Evolutionary conservation across 2,329 filamentous ascomycete genomes (phyloP).

Genomic region (Fonsecaea monophora): DNA sequence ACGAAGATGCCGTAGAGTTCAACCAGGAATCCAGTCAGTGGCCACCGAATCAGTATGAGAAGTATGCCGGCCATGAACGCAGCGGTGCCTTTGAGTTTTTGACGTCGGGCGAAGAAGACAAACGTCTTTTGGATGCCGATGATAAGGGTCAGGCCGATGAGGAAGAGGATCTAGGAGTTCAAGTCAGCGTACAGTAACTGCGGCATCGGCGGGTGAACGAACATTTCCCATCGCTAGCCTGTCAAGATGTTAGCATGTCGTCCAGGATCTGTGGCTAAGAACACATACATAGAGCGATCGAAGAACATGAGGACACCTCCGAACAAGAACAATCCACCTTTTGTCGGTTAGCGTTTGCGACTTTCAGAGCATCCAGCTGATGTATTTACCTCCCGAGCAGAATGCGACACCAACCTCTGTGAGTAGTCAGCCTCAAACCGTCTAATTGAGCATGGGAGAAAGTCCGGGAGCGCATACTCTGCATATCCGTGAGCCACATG

Average conservation of each 20-base stretch:
- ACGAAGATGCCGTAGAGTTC: conserved; percentile 93
- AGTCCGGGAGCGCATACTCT: conserved; percentile 69
- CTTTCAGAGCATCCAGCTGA: conserved; percentile 3
- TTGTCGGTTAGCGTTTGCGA: conserved; percentile 26
- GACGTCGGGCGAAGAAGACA: conserved; percentile 89
- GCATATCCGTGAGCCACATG: conserved; percentile 95
- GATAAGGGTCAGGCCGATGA: conserved; percentile 93
- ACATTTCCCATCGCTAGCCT: conserved; percentile 98
- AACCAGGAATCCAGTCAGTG: conserved; percentile 85
- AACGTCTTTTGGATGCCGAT: conserved; percentile 91
- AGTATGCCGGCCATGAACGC: conserved; percentile 84
- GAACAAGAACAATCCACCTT: conserved; percentile 93
- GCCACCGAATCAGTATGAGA: conserved; percentile 89
- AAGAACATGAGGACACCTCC: conserved; percentile 97
- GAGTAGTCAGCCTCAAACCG: conserved; percentile 37
- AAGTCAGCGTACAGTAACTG: conserved; percentile 28
- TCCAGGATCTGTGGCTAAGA: conserved; percentile 12
- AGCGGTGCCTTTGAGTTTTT: conserved; percentile 89
- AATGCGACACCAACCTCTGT: conserved; percentile 96
- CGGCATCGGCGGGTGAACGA: conserved; percentile 41
- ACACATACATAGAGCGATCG: conserved; percentile 85
- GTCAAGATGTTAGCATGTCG: conserved; percentile 20
- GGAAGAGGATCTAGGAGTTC: conserved; percentile 81
- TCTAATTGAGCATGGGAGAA: conserved; percentile 1
- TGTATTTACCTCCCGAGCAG: conserved; percentile 85